Evolutionary conservation across 179 eudicot species (phyloP), one percentile per base, ranked within the genome.

Genomic region (Beta corolliflora): DNA sequence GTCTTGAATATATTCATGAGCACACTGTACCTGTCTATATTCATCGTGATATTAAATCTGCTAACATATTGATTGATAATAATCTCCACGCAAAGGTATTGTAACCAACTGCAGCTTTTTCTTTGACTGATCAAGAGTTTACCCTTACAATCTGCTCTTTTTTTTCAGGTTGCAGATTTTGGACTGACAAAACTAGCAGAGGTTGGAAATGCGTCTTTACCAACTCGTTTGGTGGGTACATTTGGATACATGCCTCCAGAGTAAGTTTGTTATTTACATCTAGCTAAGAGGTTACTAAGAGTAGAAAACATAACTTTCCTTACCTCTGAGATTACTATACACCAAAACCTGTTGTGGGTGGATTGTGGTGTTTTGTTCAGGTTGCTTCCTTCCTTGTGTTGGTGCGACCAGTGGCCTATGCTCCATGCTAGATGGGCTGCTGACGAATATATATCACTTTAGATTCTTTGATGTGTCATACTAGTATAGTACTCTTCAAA

Each of bases 161-260:
- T 65, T 61, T 67, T 80, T 58, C 84, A 92, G 95, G 95, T 92
- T 73, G 95, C 95, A 55, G 96, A 92, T 87, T 92, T 92, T 84
- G 96, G 96, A 66, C 86, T 92, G 69, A 73, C 96, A 55, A 92
- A 85, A 78, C 88, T 90, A 56, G 89, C 88, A 53, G 91, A 89
- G 87, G 92, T 88, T 66, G 90, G 92, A 70, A 87, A 84, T 54
- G 79, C 86, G 41, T 82, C 91, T 81, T 71, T 87, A 52, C 89
- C 86, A 10, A 88, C 92, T 6, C 90, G 88, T 52, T 89, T 92
- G 76, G 90, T 85, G 67, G 95, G 95, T 48, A 92, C 95, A 71
- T 90, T 89, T 85, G 95, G 95, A 80, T 90, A 92, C 87, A 90
- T 92, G 93, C 90, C 95, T 75, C 93, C 93, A 10, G 95, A 92